These are phyloP conservation scores for Hebeloma cylindrosporum DNA, from an alignment of 768 basidiomycete genomes.

Conservation along the genomic window DNA sequence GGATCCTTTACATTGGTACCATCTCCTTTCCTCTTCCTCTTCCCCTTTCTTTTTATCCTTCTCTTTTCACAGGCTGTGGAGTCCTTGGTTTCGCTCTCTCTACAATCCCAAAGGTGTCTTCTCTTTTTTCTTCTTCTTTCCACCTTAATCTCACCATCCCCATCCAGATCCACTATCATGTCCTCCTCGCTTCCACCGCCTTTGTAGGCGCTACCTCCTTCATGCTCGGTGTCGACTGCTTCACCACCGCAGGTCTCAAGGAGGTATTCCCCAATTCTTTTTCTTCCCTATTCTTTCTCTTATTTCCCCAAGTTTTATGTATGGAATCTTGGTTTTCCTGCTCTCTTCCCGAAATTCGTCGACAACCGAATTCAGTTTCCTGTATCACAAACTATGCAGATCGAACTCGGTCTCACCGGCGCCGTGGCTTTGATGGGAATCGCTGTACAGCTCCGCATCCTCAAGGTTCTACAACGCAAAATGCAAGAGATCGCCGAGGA, in stretches of 20 bases:
- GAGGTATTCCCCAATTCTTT: constrained; percentile 58
- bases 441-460: constrained; percentile 87
- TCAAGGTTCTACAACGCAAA: constrained; percentile 76
- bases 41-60: constrained; percentile 15
- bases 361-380: constrained; percentile 72
- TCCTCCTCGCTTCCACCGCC: constrained; percentile 83
- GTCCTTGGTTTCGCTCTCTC: constrained; percentile 81
- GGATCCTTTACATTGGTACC: constrained; percentile 87
- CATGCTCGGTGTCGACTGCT: constrained; percentile 93
- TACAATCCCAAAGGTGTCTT: constrained; percentile 69
- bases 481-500: constrained; percentile 79
- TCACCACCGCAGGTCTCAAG: constrained; percentile 87
- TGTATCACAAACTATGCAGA: constrained; percentile 87
- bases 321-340: constrained; percentile 88
- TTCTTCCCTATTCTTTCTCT: constrained; percentile 9
- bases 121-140: constrained; percentile 15
- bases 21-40: constrained; percentile 18
- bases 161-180: constrained; percentile 75
- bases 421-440: constrained; percentile 84
- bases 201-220: constrained; percentile 89
- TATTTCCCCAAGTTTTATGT: constrained; percentile 73
- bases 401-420: constrained; percentile 86
- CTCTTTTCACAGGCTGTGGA: constrained; percentile 52
- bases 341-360: constrained; percentile 76
- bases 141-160: constrained; percentile 18